Percentiles rank a stretch among this genome's conserved stretches.
phyloP scores from a whole-genome alignment of 257 asterid species.

The Forsythia viridissima region DNA sequence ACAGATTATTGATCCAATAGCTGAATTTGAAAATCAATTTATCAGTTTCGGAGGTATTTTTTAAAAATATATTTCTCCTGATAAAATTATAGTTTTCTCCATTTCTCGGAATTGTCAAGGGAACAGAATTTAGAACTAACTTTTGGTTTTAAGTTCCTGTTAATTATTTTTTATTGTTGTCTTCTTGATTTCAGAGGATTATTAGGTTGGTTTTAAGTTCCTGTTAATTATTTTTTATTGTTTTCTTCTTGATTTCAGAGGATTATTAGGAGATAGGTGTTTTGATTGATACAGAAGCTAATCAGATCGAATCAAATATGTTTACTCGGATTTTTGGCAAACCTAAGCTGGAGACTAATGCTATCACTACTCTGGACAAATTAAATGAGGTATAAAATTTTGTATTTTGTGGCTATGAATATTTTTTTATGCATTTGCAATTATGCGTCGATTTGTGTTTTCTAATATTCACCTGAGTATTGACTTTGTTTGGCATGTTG shows the following conservation, averaged over 20 bases:
- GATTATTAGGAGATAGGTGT: background rate
- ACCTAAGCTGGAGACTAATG: constrained; percentile 60
- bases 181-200: background rate
- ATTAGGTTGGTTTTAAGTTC: background rate
- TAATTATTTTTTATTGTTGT: background rate
- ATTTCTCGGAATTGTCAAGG: background rate
- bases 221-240: background rate
- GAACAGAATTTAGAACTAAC: background rate
- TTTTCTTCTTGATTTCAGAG: background rate
- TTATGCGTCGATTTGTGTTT: background rate
- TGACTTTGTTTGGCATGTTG: background rate
- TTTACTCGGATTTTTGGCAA: constrained; percentile 60
- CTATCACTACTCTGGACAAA: constrained; percentile 58
- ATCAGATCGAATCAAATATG: constrained; percentile 38
- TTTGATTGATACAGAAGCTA: background rate
- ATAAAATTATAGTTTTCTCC: background rate
- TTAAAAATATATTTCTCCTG: background rate
- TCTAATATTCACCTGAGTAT: background rate
- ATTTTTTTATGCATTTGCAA: background rate
- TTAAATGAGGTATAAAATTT: constrained; percentile 57
- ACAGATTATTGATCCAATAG: background rate
- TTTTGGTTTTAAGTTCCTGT: background rate
- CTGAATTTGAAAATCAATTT: background rate
- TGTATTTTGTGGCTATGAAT: background rate
- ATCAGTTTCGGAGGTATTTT: background rate